phyloP scores from a whole-genome alignment of 1,139 yeast species.

The Candida pseudocylindracea region DNA sequence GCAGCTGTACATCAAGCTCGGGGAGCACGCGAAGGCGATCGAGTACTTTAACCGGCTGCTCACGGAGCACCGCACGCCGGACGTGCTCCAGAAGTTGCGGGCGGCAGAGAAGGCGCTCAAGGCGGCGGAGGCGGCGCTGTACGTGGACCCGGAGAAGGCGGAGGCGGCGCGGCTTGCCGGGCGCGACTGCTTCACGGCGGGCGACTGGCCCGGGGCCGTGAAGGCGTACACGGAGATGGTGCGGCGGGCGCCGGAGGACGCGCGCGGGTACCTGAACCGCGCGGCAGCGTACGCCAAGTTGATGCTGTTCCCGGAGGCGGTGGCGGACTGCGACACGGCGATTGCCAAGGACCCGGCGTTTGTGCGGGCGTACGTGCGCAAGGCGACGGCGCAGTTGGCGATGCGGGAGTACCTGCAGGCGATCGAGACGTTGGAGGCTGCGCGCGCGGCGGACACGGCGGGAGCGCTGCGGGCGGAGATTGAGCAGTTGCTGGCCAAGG shows the following conservation, averaged over 20 bases:
- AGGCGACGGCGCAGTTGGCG: constrained; percentile 85
- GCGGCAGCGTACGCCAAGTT: constrained; percentile 93
- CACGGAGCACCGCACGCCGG: constrained; percentile 96
- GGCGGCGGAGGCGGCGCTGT: constrained; percentile 50
- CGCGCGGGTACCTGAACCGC: constrained; percentile 93
- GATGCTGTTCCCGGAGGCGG: constrained; percentile 94
- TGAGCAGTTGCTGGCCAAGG: constrained; percentile 63
- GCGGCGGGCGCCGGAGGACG: constrained; percentile 89
- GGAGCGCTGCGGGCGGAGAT: constrained; percentile 53
- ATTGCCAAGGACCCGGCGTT: constrained; percentile 73
- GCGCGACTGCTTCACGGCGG: constrained; percentile 69
- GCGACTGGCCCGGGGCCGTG: constrained; percentile 95
- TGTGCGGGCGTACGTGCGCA: constrained; percentile 89
- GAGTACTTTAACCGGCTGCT: constrained; percentile 72
- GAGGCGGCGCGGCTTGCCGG: constrained; percentile 92
- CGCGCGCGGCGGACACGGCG: constrained; percentile 54
- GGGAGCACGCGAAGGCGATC: constrained; percentile 51
- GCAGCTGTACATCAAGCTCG: constrained; percentile 53
- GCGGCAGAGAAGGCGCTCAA: constrained; percentile 72
- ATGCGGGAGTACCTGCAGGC: constrained; percentile 74
- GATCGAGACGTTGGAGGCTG: constrained; percentile 60
- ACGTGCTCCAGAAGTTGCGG: constrained; percentile 72
- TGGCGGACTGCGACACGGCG: constrained; percentile 79
- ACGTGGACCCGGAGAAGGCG: constrained; percentile 78
- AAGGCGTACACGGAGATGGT: constrained; percentile 89